Evolutionary conservation across 129 eudicot species (phyloP), one percentile per base, ranked within the genome.

Genomic region (Scalesia atractyloides): DNA sequence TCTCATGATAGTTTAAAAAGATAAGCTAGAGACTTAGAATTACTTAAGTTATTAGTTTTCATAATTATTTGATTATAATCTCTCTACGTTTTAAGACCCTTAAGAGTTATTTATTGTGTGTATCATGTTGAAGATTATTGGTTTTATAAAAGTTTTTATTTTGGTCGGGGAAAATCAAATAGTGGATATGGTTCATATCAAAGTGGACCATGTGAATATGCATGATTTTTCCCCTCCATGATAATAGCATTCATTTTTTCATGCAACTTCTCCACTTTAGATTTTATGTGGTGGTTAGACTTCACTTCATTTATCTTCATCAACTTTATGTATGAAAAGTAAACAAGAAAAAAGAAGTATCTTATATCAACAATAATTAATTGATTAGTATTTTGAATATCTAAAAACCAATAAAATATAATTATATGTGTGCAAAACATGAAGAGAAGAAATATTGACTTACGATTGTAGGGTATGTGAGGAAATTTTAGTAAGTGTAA

Each of bases 191-290:
- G 18, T 36, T 51, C 11, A 66, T 5, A 65, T 65, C 53, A 66
- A 59, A 49, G 57, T 61, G 66, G 81, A 69, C 81, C 64, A 46
- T 6, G 51, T 77, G 71, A 69, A 60, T 77, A 59, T 77, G 44
- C 70, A 11, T 9, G 14, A 53, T 66, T 70, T 77, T 69, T 62
- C 59, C 48, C 48, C 30, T 43, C 81, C 75, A 68, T 68, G 69
- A 70, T 43, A 64, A 63, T 30, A 34, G 62, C 61, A 7, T 48
- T 30, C 62, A 10, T 30, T 18, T 41, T 56, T 3, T 8, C 7
- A 77, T 24, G 75, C 51, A 6, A 62, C 2, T 37, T 62, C 63
- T 61, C 76, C 72, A 70, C 82, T 62, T 49, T 10, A 13, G 5
- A 5, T 36, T 18, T 60, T 50, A 36, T 60, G 82, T 78, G 82